phyloP scores from a whole-genome alignment of 345 rosid species.

The Acer saccharum region DNA sequence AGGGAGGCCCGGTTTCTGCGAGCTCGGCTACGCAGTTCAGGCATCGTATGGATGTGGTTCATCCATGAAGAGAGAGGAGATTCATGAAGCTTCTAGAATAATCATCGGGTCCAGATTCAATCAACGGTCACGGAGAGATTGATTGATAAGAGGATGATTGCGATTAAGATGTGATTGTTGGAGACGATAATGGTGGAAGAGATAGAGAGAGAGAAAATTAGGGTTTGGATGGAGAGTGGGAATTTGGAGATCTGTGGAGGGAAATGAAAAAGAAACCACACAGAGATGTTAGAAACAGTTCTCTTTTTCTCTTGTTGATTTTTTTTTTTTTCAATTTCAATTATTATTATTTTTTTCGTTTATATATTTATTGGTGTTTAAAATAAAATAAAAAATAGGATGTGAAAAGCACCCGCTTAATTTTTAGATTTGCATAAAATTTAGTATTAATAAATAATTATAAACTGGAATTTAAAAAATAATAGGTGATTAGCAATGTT shows the following conservation, averaged over 20 bases:
- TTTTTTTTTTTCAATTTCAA: not conserved
- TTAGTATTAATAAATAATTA: too few species aligned
- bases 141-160: not conserved
- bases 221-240: constrained; percentile 23
- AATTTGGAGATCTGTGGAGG: constrained; percentile 44
- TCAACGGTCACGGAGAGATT: not conserved
- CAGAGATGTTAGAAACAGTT: not conserved
- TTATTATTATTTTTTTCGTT: not conserved
- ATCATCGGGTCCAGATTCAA: constrained; percentile 24
- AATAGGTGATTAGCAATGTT: too few species aligned
- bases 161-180: not conserved
- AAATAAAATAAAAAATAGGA: too few species aligned
- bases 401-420: not conserved
- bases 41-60: constrained; percentile 35
- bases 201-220: not conserved
- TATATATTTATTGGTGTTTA: not conserved
- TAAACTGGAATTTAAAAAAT: too few species aligned
- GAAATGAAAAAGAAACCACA: constrained; percentile 16
- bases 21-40: constrained; percentile 52
- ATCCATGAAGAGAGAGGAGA: constrained; percentile 31
- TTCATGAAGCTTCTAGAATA: constrained; percentile 47
- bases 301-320: not conserved
- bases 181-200: constrained; percentile 1
- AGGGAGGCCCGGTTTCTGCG: constrained; percentile 38
- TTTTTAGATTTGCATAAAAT: not conserved